A percentile compares a stretch with the other conserved stretches of the same genome.
Conservation (phyloP, 2,329 filamentous ascomycete species). For the Bimuria novae-zelandiae region DNA sequence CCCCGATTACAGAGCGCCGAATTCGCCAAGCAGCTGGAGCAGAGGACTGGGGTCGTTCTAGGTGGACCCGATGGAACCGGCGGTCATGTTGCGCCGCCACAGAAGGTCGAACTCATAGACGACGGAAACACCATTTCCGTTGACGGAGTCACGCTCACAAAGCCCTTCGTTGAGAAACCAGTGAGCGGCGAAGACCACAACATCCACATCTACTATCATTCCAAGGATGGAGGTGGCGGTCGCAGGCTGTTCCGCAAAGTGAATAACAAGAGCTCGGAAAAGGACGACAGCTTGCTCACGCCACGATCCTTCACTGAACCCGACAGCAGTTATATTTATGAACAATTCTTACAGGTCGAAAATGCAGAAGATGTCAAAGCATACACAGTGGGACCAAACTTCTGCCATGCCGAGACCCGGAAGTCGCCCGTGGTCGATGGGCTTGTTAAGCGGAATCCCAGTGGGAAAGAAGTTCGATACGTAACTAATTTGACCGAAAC, state of each 20-base stretch:
- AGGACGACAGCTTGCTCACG: constrained; percentile 73
- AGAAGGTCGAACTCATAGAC: constrained; percentile 82
- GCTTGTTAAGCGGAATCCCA: constrained; percentile 91
- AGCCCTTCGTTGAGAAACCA: constrained; percentile 98
- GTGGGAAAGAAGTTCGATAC: constrained; percentile 96
- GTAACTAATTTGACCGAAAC: constrained; percentile 82
- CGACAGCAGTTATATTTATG: constrained; percentile 88
- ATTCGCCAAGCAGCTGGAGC: constrained; percentile 77
- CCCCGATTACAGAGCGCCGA: constrained; percentile 78
- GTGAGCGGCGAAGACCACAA: constrained; percentile 99
- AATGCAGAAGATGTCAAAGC: constrained; percentile 99
- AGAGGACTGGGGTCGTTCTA: constrained; percentile 77
- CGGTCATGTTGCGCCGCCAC: constrained; percentile 60
- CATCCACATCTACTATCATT: constrained; percentile 96
- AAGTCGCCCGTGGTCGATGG: constrained; percentile 98
- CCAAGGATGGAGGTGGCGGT: constrained; percentile 83
- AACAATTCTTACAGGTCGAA: constrained; percentile 94
- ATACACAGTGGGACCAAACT: constrained; percentile 91
- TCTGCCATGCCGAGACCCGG: constrained; percentile 94
- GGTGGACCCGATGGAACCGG: constrained; percentile 71
- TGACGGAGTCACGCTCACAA: constrained; percentile 78
- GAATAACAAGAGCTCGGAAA: constrained; percentile 98
- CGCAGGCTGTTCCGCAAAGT: constrained; percentile 94
- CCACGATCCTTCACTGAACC: constrained; percentile 83
- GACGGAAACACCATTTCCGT: constrained; percentile 87